Evolutionary conservation across 1,284 basidiomycete genomes (phyloP), one percentile per base, ranked within the genome.

Genomic region (Ustilago hordei): DNA sequence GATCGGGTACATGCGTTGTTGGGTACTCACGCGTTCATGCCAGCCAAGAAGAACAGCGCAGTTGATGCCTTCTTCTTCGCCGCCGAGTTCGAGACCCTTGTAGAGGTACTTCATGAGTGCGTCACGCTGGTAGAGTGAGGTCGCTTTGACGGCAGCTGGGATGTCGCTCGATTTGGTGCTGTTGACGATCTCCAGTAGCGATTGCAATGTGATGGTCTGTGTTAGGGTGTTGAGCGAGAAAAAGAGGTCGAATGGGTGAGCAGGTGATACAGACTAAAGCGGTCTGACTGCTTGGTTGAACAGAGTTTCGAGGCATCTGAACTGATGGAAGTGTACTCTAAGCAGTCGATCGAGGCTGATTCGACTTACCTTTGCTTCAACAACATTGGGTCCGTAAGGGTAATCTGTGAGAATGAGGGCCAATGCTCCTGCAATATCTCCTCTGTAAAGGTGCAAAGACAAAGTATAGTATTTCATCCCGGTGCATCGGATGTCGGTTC

Each of bases 31-130:
- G 91, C 95, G 96, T 87, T 97, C 95, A 86, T 97, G 95, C 95
- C 95, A 98, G 28, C 91, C 92, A 31, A 99, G 89, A 57, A 99
- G 88, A 23, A 98, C 95, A 78, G 94, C 95, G 56, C 82, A 81
- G 63, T 82, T 82, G 69, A 82, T 60, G 43, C 72, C 66, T 45
- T 75, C 69, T 11, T 65, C 57, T 41, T 72, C 69, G 8, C 69
- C 64, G 2, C 70, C 54, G 91, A 81, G 60, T 53, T 82, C 93
- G 93, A 94, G 95, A 36, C 92, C 95, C 88, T 99, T 99, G 91
- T 99, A 99, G 31, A 99, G 88, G 85, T 97, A 99, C 86, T 97
- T 98, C 96, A 98, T 99, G 65, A 98, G 89, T 39, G 91, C 93
- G 84, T 98, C 96, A 81, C 97, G 94, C 74, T 93, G 89, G 55